Conservation (phyloP, 768 basidiomycete genomes). For the Leucosporidium scottii region DNA sequence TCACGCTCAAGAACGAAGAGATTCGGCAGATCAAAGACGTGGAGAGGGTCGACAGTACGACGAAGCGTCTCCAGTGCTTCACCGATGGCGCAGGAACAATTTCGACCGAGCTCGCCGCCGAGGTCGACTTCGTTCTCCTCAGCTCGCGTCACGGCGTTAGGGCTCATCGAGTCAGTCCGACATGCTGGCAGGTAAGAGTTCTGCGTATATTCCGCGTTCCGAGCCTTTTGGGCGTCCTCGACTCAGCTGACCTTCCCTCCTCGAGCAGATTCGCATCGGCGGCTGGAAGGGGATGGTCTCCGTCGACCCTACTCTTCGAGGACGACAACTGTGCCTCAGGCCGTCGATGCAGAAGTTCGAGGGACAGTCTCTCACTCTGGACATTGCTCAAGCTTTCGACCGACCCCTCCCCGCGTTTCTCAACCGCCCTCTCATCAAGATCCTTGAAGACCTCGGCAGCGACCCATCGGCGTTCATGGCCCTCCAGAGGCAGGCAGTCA, state of each 20-base stretch:
- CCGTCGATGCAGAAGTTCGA: slow-evolving; percentile 66
- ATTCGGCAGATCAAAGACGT: slow-evolving; percentile 7
- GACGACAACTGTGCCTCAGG: slow-evolving; percentile 51
- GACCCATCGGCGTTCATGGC: slow-evolving; percentile 18
- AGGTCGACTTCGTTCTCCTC: slow-evolving; percentile 64
- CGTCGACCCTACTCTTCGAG: slow-evolving; percentile 53
- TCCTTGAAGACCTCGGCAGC: slow-evolving; percentile 58
- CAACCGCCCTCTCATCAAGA: slow-evolving; percentile 56
- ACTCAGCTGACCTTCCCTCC: not conserved
- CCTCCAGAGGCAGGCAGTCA: slow-evolving; percentile 59
- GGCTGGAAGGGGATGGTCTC: slow-evolving; percentile 49
- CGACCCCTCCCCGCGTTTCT: slow-evolving; percentile 44
- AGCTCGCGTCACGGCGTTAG: slow-evolving; percentile 36
- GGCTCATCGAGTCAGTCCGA: not conserved
- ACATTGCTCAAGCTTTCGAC: slow-evolving; percentile 52
- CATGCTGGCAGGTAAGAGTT: slow-evolving; percentile 37
- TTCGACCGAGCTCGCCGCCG: slow-evolving; percentile 92
- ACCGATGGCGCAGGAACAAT: slow-evolving; percentile 98
- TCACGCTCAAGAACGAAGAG: not conserved
- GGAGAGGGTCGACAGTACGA: not conserved
- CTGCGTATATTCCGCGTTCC: too few relatives aligned
- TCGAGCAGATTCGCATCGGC: slow-evolving; percentile 33
- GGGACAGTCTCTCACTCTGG: slow-evolving; percentile 34
- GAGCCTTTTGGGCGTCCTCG: too few relatives aligned
- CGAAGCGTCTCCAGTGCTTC: slow-evolving; percentile 45